Percentiles rank a stretch among this genome's conserved stretches.
phyloP scores from a whole-genome alignment of 441 rosid species.

The Adansonia madagascariensis region DNA sequence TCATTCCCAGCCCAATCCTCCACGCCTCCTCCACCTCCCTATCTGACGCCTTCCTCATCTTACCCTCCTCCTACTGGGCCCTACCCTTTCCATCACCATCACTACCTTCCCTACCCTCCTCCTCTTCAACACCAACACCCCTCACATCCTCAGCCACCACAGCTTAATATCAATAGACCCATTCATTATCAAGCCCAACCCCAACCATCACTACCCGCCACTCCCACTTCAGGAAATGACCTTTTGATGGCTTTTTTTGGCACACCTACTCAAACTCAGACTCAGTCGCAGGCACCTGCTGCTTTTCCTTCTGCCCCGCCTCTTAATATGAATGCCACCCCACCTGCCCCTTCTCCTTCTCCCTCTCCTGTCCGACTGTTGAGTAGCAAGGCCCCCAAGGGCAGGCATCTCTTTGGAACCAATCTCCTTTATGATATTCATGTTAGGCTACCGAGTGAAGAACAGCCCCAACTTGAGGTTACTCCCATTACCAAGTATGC shows the following conservation, averaged over 20 bases:
- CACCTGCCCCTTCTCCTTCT: conserved; percentile 43
- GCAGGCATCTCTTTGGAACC: conserved; percentile 60
- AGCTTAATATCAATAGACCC: conserved; percentile 19
- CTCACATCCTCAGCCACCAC: conserved; percentile 23
- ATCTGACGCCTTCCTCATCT: conserved; percentile 53
- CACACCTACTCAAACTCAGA: conserved; percentile 34
- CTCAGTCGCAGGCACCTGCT: conserved; percentile 15
- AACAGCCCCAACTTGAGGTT: conserved; percentile 79
- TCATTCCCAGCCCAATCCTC: conserved; percentile 46
- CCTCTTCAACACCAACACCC: conserved; percentile 34
- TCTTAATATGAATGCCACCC: neutral
- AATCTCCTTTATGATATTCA: conserved; percentile 58
- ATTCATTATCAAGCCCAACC: conserved; percentile 2
- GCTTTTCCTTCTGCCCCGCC: conserved; percentile 23
- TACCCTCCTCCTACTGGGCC: conserved; percentile 62
- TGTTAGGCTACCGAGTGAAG: conserved; percentile 60
- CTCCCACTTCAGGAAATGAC: conserved; percentile 27
- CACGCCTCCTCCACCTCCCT: conserved; percentile 36
- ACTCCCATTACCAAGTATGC: conserved; percentile 78
- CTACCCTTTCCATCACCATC: conserved; percentile 39
- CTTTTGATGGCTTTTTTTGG: conserved; percentile 39
- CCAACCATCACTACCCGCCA: conserved; percentile 28
- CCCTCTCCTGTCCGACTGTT: conserved; percentile 46
- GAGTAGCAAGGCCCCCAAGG: conserved; percentile 68
- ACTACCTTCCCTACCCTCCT: conserved; percentile 43